Base-by-base conservation (phyloP, 257 asterid species). In the Nicotiana undulata region DNA sequence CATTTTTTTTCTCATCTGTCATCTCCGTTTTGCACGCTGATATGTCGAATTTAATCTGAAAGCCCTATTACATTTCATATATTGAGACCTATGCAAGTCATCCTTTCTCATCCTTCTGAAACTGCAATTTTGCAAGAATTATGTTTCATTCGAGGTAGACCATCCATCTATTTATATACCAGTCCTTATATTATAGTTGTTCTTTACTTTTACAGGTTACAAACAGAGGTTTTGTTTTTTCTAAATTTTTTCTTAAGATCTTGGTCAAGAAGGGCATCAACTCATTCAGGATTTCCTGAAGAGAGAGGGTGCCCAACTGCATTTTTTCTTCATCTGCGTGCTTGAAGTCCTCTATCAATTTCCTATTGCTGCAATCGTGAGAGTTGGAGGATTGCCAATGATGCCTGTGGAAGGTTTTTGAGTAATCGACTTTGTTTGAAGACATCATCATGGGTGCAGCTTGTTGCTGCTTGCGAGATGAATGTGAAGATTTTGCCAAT, bases 391-490 rank as follows among this genome's bases (percentile, higher is more conserved):
- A 49, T 61, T 79, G n/a, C 18, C 56, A 40, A 26, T 63, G 82
- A 60, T 60, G 1, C 18, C 8, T 9, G 24, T 20, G 34, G 51
- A 63, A 44, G 31, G 61, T 26, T 28, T 63, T 63, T 64, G 64
- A 63, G 61, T n/a, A 32, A 61, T 70, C 0, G 53, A 49, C 32
- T 46, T 40, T 79, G 55, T 18, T 79, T 29, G 59, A 26, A 55
- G 84, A 61, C 65, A 83, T 68, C 74, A 87, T 85, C 79, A 95
- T 95, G 99, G 98, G 99, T 81, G 89, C 93, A 81, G 84, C 86
- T 52, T 95, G 97, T 88, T 95, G 98, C 89, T 93, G 97, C 86
- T 88, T 90, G 85, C 88, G 86, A 82, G 91, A 87, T 76, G 98
- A 92, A 5, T 95, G 83, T 32, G 98, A 90, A 77, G 96, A 95